These are phyloP conservation scores for Coniophora puteana DNA, from an alignment of 1,284 basidiomycete species.

Conservation along the genomic window DNA sequence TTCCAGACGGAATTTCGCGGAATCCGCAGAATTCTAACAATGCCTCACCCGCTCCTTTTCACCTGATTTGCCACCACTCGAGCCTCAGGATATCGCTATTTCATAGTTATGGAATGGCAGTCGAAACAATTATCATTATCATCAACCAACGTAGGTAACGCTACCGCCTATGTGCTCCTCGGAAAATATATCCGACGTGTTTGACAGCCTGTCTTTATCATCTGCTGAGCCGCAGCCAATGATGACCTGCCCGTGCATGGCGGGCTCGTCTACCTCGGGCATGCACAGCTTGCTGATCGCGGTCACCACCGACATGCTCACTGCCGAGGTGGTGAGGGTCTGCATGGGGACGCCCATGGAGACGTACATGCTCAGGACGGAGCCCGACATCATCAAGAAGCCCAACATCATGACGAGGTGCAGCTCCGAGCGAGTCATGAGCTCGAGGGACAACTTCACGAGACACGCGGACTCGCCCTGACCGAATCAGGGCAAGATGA, in stretches of 20 bases:
- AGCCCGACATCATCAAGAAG: conserved; percentile 89
- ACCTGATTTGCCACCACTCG: too few species aligned
- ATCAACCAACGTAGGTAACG: too few species aligned
- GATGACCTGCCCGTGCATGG: conserved; percentile 78
- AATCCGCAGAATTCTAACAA: too few species aligned
- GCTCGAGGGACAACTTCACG: conserved; percentile 81
- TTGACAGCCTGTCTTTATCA: conserved; percentile 54
- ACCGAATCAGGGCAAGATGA: conserved; percentile 90
- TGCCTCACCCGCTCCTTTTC: too few species aligned
- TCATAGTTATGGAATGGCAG: too few species aligned
- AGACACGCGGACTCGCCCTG: conserved; percentile 84
- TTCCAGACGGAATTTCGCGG: too few species aligned
- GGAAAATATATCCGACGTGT: conserved; percentile 88
- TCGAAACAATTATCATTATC: too few species aligned
- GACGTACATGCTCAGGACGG: conserved; percentile 85
- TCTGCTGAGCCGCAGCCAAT: conserved; percentile 70
- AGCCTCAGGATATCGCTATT: too few species aligned
- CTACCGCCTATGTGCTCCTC: conserved; percentile 77
- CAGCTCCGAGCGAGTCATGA: conserved; percentile 87
- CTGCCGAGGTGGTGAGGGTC: conserved; percentile 87
- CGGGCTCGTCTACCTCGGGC: conserved; percentile 81
- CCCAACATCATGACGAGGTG: conserved; percentile 88
- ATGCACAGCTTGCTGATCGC: conserved; percentile 85
- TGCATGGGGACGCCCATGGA: conserved; percentile 76
- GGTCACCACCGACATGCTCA: conserved; percentile 93